phyloP scores from a whole-genome alignment of 805 yeast species.

The Wickerhamiella sorbophila region DNA sequence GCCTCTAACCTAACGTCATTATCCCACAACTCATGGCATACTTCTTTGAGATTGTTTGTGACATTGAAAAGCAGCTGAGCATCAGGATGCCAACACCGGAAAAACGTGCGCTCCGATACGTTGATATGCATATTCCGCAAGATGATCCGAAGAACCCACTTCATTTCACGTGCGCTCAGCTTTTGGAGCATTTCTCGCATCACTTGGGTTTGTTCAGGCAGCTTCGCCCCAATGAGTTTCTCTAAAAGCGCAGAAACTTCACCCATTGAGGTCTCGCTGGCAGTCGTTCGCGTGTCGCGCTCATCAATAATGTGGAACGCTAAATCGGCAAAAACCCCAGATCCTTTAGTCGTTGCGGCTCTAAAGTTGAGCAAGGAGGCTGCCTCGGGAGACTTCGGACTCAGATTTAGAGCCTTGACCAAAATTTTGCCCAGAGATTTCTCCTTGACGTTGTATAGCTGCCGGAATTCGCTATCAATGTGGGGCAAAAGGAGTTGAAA shows the following conservation, averaged over 20 bases:
- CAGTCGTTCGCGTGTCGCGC: slow-evolving; percentile 31
- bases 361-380: slow-evolving; percentile 36
- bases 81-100: slow-evolving; percentile 64
- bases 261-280: slow-evolving; percentile 28
- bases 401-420: slow-evolving; percentile 38
- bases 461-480: slow-evolving; percentile 37
- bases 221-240: slow-evolving; percentile 26
- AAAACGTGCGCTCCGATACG: slow-evolving; percentile 43
- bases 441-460: slow-evolving; percentile 50
- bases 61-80: slow-evolving; percentile 50
- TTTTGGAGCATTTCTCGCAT: slow-evolving; percentile 37
- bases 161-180: slow-evolving; percentile 47
- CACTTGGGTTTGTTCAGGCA: slow-evolving; percentile 30
- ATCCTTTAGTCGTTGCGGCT: slow-evolving; percentile 30
- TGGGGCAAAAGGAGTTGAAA: slow-evolving; percentile 46
- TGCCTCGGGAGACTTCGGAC: slow-evolving; percentile 49
- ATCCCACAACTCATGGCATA: slow-evolving; percentile 45
- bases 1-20: slow-evolving; percentile 32
- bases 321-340: slow-evolving; percentile 35
- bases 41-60: slow-evolving; percentile 46
- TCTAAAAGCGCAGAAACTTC: slow-evolving; percentile 38
- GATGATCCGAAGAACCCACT: slow-evolving; percentile 55
- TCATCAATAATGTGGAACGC: slow-evolving; percentile 36
- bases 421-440: slow-evolving; percentile 38
- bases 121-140: slow-evolving; percentile 36